Conservation (phyloP, 371 early-diverging fungal species). For the Chytridiales sp. region DNA sequence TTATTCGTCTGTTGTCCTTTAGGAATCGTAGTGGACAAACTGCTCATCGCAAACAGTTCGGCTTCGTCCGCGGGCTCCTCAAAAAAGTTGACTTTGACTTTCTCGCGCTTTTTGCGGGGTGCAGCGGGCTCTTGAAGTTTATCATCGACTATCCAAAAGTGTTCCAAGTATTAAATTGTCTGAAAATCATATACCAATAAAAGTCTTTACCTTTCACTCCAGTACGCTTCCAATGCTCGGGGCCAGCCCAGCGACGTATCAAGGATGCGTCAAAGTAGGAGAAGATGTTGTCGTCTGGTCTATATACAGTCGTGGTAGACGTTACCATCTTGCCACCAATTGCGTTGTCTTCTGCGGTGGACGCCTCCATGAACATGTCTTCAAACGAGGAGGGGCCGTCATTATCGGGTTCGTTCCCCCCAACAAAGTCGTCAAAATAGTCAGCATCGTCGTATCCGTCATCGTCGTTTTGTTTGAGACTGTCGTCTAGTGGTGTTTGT, state of each 20-base stretch:
- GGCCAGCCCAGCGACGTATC: slow-evolving; percentile 89
- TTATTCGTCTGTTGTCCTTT: slow-evolving; percentile 25
- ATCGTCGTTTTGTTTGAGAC: slow-evolving; percentile 7
- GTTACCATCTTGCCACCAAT: slow-evolving; percentile 9
- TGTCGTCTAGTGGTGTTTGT: slow-evolving; percentile 24
- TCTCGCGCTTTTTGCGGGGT: slow-evolving; percentile 34
- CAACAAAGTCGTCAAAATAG: slow-evolving; percentile 14
- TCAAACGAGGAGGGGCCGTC: background rate
- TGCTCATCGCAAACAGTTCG: slow-evolving; percentile 68
- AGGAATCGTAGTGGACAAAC: slow-evolving; percentile 52
- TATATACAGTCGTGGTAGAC: slow-evolving; percentile 14
- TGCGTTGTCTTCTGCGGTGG: background rate
- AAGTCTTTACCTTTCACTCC: slow-evolving; percentile 27
- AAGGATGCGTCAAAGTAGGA: slow-evolving; percentile 87
- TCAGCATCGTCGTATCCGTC: slow-evolving; percentile 27
- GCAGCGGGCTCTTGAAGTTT: slow-evolving; percentile 10
- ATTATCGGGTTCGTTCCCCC: slow-evolving; percentile 25
- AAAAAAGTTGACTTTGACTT: slow-evolving; percentile 57
- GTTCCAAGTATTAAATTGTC: background rate
- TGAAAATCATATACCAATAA: slow-evolving; percentile 1
- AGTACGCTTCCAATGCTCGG: slow-evolving; percentile 87
- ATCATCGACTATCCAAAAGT: background rate
- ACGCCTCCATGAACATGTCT: background rate
- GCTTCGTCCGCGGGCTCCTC: slow-evolving; percentile 55
- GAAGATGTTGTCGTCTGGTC: slow-evolving; percentile 56